Percentiles rank a stretch among this genome's conserved stretches.
Conservation (phyloP, 345 rosid species). For the Psidium friedrichsthalianum region DNA sequence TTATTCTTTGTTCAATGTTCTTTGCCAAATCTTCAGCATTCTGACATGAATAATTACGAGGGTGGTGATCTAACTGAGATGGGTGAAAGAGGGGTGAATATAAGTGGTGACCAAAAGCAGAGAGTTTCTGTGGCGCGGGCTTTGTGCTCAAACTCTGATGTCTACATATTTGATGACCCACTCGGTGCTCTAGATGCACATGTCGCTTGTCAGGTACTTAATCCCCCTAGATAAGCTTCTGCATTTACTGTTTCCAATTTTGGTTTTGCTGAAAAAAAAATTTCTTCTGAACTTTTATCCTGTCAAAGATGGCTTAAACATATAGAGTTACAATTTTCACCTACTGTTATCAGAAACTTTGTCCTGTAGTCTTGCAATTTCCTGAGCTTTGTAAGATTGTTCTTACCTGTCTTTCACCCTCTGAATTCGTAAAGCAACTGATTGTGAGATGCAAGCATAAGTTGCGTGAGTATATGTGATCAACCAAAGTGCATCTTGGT, state of each 20-base stretch:
- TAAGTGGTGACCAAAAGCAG: too few species aligned
- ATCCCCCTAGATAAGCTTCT: background rate
- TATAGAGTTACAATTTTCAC: background rate
- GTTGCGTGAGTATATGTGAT: background rate
- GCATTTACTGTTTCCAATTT: background rate
- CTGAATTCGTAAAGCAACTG: background rate
- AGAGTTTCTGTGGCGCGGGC: slow-evolving; percentile 99
- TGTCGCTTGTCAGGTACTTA: slow-evolving; percentile 84
- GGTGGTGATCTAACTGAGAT: slow-evolving; percentile 99
- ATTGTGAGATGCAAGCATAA: background rate
- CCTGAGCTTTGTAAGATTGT: background rate
- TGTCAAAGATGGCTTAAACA: background rate
- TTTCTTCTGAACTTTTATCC: background rate
- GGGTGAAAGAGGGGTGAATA: slow-evolving; percentile 99
- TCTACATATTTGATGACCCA: slow-evolving; percentile 91
- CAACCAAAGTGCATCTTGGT: background rate
- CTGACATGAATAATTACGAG: slow-evolving; percentile 30
- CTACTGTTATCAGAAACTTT: background rate
- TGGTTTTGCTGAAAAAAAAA: background rate
- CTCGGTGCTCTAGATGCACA: slow-evolving; percentile 98
- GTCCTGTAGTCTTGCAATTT: background rate
- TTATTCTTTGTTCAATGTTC: background rate
- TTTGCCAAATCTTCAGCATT: background rate
- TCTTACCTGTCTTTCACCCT: background rate
- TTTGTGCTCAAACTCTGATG: slow-evolving; percentile 81